phyloP scores from a whole-genome alignment of 352 stramenopile species.

The Halophytophthora batemanensis region DNA sequence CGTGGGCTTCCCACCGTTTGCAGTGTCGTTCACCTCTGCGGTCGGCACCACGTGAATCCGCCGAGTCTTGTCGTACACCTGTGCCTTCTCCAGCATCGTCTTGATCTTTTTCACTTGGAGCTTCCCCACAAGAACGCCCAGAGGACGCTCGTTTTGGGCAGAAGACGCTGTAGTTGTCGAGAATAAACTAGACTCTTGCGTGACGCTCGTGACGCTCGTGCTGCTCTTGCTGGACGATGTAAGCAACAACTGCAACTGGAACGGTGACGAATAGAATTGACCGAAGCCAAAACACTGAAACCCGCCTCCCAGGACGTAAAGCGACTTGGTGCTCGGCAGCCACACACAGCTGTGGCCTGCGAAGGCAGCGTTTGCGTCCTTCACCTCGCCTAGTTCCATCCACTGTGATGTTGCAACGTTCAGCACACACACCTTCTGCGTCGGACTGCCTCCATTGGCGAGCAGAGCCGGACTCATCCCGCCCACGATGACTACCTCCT shows the following conservation, averaged over 20 bases:
- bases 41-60: slow-evolving; percentile 45
- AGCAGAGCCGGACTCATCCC: slow-evolving; percentile 45
- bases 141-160: slow-evolving; percentile 16
- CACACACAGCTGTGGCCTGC: slow-evolving; percentile 55
- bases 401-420: slow-evolving; percentile 46
- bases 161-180: neutral
- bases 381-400: slow-evolving; percentile 48
- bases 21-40: slow-evolving; percentile 5
- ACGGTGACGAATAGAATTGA: slow-evolving; percentile 68
- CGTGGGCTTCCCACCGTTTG: slow-evolving; percentile 12
- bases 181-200: neutral
- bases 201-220: slow-evolving; percentile 9
- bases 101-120: slow-evolving; percentile 76
- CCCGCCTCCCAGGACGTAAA: slow-evolving; percentile 64
- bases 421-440: slow-evolving; percentile 54
- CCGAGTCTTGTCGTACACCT: slow-evolving; percentile 79
- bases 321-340: slow-evolving; percentile 33
- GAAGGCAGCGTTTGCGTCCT: slow-evolving; percentile 45
- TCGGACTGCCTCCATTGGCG: slow-evolving; percentile 33
- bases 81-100: slow-evolving; percentile 54
- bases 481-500: slow-evolving; percentile 59
- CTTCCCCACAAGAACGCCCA: slow-evolving; percentile 57
- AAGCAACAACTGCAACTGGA: slow-evolving; percentile 53
- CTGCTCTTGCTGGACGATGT: neutral
- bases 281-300: slow-evolving; percentile 87